These are phyloP conservation scores for Batrachochytrium dendrobatidis DNA, from an alignment of 371 early-diverging fungal species.

Conservation along the genomic window DNA sequence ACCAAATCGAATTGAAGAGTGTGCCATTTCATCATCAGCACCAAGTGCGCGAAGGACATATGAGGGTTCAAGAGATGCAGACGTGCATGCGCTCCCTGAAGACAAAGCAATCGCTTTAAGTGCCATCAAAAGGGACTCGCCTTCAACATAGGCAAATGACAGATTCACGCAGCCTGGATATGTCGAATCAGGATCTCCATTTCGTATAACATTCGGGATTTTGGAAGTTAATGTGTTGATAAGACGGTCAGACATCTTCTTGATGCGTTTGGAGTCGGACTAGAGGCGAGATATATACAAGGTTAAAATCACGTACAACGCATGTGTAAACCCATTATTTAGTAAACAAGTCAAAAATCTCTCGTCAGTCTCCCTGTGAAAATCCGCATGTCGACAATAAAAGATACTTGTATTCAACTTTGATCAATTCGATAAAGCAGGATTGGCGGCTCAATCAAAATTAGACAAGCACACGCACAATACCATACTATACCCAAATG, in stretches of 20 bases:
- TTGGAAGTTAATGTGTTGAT: constrained; percentile 70
- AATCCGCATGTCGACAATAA: too few species aligned
- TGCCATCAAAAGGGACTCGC: constrained; percentile 98
- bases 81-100: constrained; percentile 98
- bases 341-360: too few species aligned
- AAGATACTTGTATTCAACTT: too few species aligned
- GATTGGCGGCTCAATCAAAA: too few species aligned
- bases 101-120: constrained; percentile 97
- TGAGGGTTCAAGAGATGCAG: constrained; percentile 97
- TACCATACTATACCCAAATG: too few species aligned
- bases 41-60: constrained; percentile 98
- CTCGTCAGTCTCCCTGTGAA: too few species aligned
- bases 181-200: constrained; percentile 74
- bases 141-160: constrained; percentile 99
- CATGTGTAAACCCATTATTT: too few species aligned
- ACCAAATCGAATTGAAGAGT: constrained; percentile 97
- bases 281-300: constrained; percentile 18
- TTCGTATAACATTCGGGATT: constrained; percentile 77
- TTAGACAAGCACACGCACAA: too few species aligned
- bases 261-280: constrained; percentile 76
- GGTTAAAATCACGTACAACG: constrained; percentile 1
- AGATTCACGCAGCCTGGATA: constrained; percentile 97
- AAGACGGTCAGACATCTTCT: constrained; percentile 67
- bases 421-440: too few species aligned
- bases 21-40: constrained; percentile 97